Evolutionary conservation across 345 rosid genomes (phyloP).

Genomic region (Eucalyptus sideroxylon): DNA sequence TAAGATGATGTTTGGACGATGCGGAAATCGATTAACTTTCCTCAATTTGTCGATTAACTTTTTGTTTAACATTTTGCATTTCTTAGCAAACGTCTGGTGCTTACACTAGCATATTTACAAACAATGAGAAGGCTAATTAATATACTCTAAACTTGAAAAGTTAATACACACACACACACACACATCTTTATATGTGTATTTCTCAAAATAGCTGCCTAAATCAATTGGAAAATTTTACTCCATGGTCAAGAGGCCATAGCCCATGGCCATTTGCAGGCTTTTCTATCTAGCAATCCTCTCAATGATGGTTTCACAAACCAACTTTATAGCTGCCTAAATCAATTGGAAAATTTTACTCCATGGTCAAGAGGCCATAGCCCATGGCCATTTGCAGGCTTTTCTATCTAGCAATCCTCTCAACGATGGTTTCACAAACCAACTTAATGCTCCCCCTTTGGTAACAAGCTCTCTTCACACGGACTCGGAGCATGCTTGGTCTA

Average conservation of each 20-base stretch:
- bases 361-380: background rate
- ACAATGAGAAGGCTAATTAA: background rate
- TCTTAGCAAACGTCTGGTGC: background rate
- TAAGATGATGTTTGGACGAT: too few relatives aligned
- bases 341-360: background rate
- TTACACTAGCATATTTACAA: background rate
- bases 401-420: too few relatives aligned
- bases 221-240: background rate
- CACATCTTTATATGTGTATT: too few relatives aligned
- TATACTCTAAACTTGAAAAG: background rate
- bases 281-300: too few relatives aligned
- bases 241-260: background rate
- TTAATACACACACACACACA: background rate
- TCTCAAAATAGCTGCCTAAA: background rate
- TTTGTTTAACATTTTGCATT: background rate
- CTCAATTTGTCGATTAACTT: too few relatives aligned
- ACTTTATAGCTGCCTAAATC: background rate
- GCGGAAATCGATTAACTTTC: too few relatives aligned
- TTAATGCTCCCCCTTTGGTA: background rate
- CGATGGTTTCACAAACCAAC: too few relatives aligned
- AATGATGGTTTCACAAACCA: too few relatives aligned
- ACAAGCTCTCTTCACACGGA: background rate
- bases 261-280: too few relatives aligned
- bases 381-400: too few relatives aligned
- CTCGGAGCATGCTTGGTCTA: background rate